These are phyloP conservation scores for Yamadazyma kanchanaburiensis DNA, from an alignment of 1,139 yeast species.

Conservation along the genomic window DNA sequence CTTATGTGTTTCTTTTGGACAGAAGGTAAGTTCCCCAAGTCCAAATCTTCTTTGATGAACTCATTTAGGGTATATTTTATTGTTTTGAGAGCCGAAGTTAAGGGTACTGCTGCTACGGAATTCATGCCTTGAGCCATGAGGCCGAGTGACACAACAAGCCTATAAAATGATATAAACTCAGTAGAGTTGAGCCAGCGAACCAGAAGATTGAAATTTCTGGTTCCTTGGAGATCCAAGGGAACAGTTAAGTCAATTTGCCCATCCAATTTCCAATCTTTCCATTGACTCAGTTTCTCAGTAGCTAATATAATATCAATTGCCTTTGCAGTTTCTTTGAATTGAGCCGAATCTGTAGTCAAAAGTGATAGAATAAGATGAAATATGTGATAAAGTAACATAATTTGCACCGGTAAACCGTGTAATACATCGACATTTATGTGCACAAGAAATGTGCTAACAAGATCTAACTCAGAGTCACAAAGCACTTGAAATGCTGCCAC, in stretches of 20 bases:
- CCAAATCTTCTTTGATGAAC: too few species aligned
- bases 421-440: too few species aligned
- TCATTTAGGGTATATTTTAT: too few species aligned
- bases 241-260: conserved; percentile 18
- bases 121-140: conserved; percentile 1
- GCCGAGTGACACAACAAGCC: conserved; percentile 37
- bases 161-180: conserved; percentile 39
- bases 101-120: conserved; percentile 1
- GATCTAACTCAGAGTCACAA: too few species aligned
- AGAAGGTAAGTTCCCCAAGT: too few species aligned
- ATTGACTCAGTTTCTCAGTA: conserved; percentile 16
- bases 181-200: conserved; percentile 39
- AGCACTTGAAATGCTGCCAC: too few species aligned
- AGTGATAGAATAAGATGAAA: not conserved
- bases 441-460: too few species aligned
- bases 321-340: conserved; percentile 4
- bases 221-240: too few species aligned
- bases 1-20: too few species aligned
- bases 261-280: conserved; percentile 24
- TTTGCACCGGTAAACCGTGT: conserved; percentile 19
- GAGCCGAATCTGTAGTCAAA: not conserved
- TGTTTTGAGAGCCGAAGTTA: conserved; percentile 1
- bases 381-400: conserved; percentile 1
- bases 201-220: conserved; percentile 12
- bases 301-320: conserved; percentile 24